These are phyloP conservation scores for Quercus gilva DNA, from an alignment of 306 rosid species.

Conservation along the genomic window DNA sequence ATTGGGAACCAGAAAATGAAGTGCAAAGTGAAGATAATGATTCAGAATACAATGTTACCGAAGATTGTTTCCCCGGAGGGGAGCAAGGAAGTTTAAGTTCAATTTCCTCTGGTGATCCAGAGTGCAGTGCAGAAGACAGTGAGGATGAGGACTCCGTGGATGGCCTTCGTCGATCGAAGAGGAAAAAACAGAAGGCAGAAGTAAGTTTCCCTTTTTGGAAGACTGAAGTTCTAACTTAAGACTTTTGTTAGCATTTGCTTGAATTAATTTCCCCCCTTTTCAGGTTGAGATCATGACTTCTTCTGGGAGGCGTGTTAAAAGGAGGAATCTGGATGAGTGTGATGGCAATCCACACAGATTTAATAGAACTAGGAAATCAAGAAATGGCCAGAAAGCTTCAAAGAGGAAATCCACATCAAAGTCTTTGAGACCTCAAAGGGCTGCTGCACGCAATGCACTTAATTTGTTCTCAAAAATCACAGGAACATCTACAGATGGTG, in stretches of 20 bases:
- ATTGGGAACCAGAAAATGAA: constrained; percentile 92
- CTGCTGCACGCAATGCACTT: constrained; percentile 93
- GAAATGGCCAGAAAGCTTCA: constrained; percentile 53
- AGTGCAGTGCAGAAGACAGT: constrained; percentile 72
- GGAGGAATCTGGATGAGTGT: constrained; percentile 83
- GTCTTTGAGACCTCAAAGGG: constrained; percentile 90
- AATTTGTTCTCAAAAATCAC: constrained; percentile 76
- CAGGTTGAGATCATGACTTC: constrained; percentile 85
- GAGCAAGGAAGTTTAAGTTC: constrained; percentile 79
- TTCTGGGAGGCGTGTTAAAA: constrained; percentile 95
- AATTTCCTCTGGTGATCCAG: constrained; percentile 60
- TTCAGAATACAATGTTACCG: constrained; percentile 87
- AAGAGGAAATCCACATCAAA: constrained; percentile 67
- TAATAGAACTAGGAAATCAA: constrained; percentile 56
- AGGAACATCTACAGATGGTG: constrained; percentile 73
- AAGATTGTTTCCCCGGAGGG: constrained; percentile 67
- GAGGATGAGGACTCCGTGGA: constrained; percentile 58
- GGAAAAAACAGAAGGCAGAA: constrained; percentile 76
- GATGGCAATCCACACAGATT: constrained; percentile 49
- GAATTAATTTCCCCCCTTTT: constrained; percentile 27
- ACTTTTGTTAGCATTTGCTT: constrained; percentile 7
- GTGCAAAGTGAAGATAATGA: constrained; percentile 80
- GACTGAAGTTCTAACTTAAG: constrained; percentile 5
- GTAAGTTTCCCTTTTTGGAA: constrained; percentile 44
- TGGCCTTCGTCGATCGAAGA: constrained; percentile 67